Percentiles rank a stretch among this genome's conserved stretches.
Evolutionary conservation across 805 yeast species (phyloP).

Genomic region (Lipomyces orientalis): DNA sequence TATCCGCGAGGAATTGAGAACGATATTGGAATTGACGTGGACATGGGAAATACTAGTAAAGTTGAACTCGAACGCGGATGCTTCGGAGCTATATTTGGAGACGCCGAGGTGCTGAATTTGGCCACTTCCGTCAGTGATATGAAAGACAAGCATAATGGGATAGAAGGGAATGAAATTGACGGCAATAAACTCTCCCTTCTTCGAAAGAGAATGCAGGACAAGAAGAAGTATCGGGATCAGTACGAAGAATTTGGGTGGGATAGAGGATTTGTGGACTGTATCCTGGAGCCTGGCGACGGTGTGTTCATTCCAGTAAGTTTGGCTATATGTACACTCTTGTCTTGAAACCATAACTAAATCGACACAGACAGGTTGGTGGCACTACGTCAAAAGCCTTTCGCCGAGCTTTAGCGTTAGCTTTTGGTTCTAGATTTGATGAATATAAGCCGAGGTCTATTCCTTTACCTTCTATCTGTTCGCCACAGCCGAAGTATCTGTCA

Average conservation of each 20-base stretch:
- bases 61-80: slow-evolving; percentile 38
- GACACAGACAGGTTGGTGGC: slow-evolving; percentile 41
- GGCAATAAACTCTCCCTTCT: slow-evolving; percentile 8
- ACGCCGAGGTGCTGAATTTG: background rate
- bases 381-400: slow-evolving; percentile 38
- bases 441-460: background rate
- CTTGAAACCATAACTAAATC: background rate
- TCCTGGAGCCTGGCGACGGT: slow-evolving; percentile 41
- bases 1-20: slow-evolving; percentile 25
- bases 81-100: slow-evolving; percentile 23
- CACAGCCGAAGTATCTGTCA: too few relatives aligned
- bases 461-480: background rate
- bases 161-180: background rate
- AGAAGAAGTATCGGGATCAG: slow-evolving; percentile 33
- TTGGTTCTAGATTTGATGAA: slow-evolving; percentile 37
- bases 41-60: slow-evolving; percentile 39
- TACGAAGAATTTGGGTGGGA: slow-evolving; percentile 39
- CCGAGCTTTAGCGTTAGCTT: slow-evolving; percentile 40
- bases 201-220: slow-evolving; percentile 10
- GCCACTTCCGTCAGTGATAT: background rate
- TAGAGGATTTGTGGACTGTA: slow-evolving; percentile 35
- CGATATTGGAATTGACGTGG: slow-evolving; percentile 10
- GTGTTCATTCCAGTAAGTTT: slow-evolving; percentile 39
- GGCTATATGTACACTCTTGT: background rate
- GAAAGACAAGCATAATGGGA: background rate